Evolutionary conservation across 169 alveolate genomes (phyloP).

Genomic region (Cryptosporidium xiaoi): DNA sequence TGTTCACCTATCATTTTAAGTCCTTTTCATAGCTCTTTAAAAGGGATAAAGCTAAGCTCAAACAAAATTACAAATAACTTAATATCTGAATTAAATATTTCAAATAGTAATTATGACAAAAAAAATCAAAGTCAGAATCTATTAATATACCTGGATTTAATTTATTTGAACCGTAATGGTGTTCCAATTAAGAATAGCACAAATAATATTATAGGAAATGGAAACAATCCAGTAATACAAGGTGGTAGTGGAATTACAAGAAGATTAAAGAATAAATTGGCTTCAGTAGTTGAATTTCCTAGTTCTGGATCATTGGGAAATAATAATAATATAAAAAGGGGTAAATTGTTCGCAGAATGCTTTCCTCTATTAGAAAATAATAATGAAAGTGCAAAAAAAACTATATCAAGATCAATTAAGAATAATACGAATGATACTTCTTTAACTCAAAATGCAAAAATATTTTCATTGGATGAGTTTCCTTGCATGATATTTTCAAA

Average conservation of each 20-base stretch:
- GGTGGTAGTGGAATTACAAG: background rate
- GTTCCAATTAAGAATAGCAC: conserved; percentile 6
- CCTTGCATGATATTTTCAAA: conserved; percentile 71
- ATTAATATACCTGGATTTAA: conserved; percentile 3
- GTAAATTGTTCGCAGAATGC: conserved; percentile 29
- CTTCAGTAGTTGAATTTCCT: too few species aligned
- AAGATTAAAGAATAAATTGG: background rate
- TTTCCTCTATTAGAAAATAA: conserved; percentile 22
- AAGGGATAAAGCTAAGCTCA: conserved; percentile 16
- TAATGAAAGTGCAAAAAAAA: background rate
- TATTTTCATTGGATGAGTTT: conserved; percentile 37
- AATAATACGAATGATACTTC: background rate
- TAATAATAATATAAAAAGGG: background rate
- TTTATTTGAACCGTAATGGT: conserved; percentile 7
- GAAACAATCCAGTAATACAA: too few species aligned
- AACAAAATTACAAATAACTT: background rate
- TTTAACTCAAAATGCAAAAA: background rate
- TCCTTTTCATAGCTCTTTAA: conserved; percentile 20
- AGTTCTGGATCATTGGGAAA: background rate
- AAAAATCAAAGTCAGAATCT: background rate
- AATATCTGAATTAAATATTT: background rate
- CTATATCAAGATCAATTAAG: background rate
- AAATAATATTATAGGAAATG: background rate
- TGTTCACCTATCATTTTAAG: too few species aligned
- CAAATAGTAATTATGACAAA: conserved; percentile 16